Conservation (phyloP, 108 stramenopile species). For the Discostella pseudostelligera region DNA sequence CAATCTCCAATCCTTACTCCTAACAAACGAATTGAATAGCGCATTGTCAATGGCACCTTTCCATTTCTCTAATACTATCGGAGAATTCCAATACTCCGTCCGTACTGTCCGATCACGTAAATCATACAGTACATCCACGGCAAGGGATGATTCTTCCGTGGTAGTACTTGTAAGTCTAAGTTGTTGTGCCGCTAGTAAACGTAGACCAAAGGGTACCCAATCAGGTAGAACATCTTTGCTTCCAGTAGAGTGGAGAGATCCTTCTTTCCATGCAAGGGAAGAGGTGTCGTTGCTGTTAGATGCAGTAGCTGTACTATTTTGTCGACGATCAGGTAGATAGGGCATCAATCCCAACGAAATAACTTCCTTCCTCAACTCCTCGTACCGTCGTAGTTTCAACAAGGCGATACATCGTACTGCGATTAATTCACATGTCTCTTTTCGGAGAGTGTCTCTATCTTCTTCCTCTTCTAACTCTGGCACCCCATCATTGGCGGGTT, state of each 20-base stretch:
- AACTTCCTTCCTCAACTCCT: slow-evolving; percentile 61
- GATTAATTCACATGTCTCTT: slow-evolving; percentile 68
- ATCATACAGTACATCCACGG: slow-evolving; percentile 56
- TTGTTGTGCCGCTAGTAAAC: slow-evolving; percentile 60
- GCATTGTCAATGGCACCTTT: slow-evolving; percentile 54
- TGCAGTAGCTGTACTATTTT: background rate
- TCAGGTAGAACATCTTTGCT: slow-evolving; percentile 18
- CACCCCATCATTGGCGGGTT: background rate
- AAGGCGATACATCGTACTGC: slow-evolving; percentile 62
- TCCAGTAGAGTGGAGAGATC: slow-evolving; percentile 10
- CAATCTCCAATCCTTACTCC: slow-evolving; percentile 72
- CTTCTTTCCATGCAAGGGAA: slow-evolving; percentile 25
- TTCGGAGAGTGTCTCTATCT: slow-evolving; percentile 6
- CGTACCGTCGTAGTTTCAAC: slow-evolving; percentile 59
- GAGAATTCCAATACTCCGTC: slow-evolving; percentile 30
- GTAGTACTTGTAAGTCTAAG: slow-evolving; percentile 44
- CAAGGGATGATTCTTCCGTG: slow-evolving; percentile 23
- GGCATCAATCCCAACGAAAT: slow-evolving; percentile 49
- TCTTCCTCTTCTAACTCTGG: background rate
- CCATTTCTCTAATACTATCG: slow-evolving; percentile 31
- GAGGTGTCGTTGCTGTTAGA: background rate
- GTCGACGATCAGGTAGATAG: slow-evolving; percentile 14
- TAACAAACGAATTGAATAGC: slow-evolving; percentile 65
- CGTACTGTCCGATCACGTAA: slow-evolving; percentile 47
- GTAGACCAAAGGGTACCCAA: slow-evolving; percentile 40